Base-by-base conservation (phyloP, 805 yeast genomes). In the Priceomyces fermenticarens region DNA sequence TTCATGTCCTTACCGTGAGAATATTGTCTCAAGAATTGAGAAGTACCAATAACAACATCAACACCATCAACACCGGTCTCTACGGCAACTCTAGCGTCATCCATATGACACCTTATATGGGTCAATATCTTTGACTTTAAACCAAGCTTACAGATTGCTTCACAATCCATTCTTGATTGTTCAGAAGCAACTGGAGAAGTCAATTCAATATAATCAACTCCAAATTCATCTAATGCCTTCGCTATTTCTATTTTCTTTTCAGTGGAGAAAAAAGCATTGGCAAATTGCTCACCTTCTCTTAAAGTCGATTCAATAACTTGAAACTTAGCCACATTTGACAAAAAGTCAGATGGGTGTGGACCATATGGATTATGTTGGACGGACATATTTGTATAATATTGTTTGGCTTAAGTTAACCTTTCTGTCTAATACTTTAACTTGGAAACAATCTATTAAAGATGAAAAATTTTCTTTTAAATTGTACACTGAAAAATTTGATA, bases 11-110 rank as follows among this genome's bases (percentile, higher is more conserved):
- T 77, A 61, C 82, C 82, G 57, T 77, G 81, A 30, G 78, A 70
- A 53, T 72, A 76, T 53, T 75, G 68, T 67, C 81, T 73, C 50
- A 77, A 61, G 49, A 76, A 77, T 49, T 73, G 78, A 3, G 81
- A 76, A 9, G 83, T 77, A 47, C 82, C 83, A 57, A 77, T 77
- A 43, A 77, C 79, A 31, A 77, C 79, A 56, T 77, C 79, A 39
- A 77, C 81, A 53, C 83, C 83, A 51, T 77, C 82, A 42, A 77
- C 81, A 55, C 83, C 83, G 17, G 81, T 77, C 51, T 77, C 81
- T 16, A 76, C 81, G 1, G 83, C 83, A 34, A 75, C 75, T 57
- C 70, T 67, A 39, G 81, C 83, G 53, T 77, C 83, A 45, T 74
- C 77, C 81, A 77, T 77, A 54, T 76, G 80, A 60, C 83, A 77